phyloP scores from a whole-genome alignment of 2,329 filamentous ascomycete species.

The Paecilomyces sp. region DNA sequence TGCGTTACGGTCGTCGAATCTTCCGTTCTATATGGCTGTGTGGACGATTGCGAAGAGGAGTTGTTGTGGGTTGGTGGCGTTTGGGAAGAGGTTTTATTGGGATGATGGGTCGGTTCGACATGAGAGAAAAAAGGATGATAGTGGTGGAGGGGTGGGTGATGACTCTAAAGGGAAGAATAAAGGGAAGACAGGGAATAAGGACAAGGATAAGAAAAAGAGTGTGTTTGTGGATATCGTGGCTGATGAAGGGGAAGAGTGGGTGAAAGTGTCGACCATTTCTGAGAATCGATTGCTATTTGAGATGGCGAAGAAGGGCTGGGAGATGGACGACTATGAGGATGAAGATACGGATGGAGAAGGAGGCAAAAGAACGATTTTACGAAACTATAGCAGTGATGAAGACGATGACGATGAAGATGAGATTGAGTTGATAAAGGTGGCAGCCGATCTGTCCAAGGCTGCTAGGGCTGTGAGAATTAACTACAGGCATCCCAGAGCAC shows the following conservation, averaged over 20 bases:
- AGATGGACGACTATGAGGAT: conserved; percentile 33
- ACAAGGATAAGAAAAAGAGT: conserved; percentile 38
- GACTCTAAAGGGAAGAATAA: conserved; percentile 9
- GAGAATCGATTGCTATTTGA: conserved; percentile 60
- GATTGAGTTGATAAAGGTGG: conserved; percentile 54
- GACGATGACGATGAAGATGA: conserved; percentile 47
- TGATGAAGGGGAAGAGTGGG: conserved; percentile 57
- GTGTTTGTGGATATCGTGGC: conserved; percentile 60
- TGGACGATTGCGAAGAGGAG: conserved; percentile 54
- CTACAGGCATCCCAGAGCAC: conserved; percentile 53
- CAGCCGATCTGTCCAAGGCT: conserved; percentile 51
- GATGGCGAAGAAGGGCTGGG: conserved; percentile 62
- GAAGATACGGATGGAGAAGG: conserved; percentile 10
- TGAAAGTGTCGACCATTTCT: conserved; percentile 61
- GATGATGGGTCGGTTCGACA: conserved; percentile 7
- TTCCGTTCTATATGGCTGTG: conserved; percentile 57
- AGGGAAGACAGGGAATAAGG: conserved; percentile 20
- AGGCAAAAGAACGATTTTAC: conserved; percentile 15
- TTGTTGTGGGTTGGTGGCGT: conserved; percentile 49
- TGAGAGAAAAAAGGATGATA: background rate
- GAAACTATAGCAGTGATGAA: conserved; percentile 18
- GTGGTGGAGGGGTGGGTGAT: conserved; percentile 1
- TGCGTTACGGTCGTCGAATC: conserved; percentile 57
- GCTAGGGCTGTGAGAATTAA: conserved; percentile 50
- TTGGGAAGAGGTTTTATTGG: conserved; percentile 52